A percentile compares a stretch with the other conserved stretches of the same genome.
phyloP scores from a whole-genome alignment of 495 filamentous ascomycete species.

The Talaromyces liani region DNA sequence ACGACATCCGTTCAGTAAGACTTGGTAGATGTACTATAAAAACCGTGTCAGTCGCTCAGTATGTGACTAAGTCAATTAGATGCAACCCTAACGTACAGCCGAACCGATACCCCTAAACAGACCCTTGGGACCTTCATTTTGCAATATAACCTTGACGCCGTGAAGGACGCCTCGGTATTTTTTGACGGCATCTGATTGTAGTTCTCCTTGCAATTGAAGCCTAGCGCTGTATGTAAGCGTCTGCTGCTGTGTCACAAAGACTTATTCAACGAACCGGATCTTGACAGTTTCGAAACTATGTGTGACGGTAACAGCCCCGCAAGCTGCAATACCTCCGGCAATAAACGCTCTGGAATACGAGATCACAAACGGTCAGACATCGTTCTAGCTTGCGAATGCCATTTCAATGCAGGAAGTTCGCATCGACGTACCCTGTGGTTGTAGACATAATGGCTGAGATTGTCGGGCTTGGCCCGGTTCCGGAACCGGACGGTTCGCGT shows the following conservation, averaged over 20 bases:
- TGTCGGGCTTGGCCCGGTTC: neutral
- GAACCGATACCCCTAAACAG: constrained; percentile 85
- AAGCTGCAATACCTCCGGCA: constrained; percentile 92
- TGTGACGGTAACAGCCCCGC: constrained; percentile 94
- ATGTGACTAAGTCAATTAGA: neutral
- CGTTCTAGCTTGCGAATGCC: constrained; percentile 11
- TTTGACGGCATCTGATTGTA: constrained; percentile 75
- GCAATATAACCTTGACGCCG: constrained; percentile 80
- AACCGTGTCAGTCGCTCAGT: neutral
- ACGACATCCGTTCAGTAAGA: constrained; percentile 91
- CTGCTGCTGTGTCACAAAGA: constrained; percentile 2
- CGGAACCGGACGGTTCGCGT: constrained; percentile 2
- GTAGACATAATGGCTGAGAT: constrained; percentile 37
- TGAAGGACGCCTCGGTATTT: constrained; percentile 92
- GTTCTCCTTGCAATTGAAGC: constrained; percentile 93
- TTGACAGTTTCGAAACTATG: constrained; percentile 99
- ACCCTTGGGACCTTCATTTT: constrained; percentile 82
- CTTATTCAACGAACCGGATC: constrained; percentile 59
- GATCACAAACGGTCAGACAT: neutral
- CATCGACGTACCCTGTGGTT: constrained; percentile 38
- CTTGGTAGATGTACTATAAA: constrained; percentile 84
- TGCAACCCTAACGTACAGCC: constrained; percentile 48
- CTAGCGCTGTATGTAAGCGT: constrained; percentile 29
- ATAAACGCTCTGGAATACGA: constrained; percentile 58
- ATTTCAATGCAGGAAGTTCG: neutral